Conservation (phyloP, 2,329 filamentous ascomycete genomes). For the Polytolypa hystricis region DNA sequence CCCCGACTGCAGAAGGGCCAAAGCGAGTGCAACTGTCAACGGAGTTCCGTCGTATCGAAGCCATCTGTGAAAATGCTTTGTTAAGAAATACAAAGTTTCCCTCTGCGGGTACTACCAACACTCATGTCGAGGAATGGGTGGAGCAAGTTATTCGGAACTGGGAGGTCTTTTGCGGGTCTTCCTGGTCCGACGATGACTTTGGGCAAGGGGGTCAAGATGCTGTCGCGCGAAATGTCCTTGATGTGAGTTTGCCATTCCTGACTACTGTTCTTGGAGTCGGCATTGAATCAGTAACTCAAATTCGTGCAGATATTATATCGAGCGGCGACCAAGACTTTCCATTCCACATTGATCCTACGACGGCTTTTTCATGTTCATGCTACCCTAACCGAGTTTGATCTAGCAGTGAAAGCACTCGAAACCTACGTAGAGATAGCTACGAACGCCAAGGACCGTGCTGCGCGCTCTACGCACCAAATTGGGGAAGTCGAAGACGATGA, state of each 20-base stretch:
- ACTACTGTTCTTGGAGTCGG: too few relatives aligned
- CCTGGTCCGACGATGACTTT: constrained; percentile 71
- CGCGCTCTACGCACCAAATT: constrained; percentile 52
- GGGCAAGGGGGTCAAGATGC: constrained; percentile 69
- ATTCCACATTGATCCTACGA: constrained; percentile 79
- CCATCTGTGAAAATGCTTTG: constrained; percentile 66
- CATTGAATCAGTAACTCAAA: background rate
- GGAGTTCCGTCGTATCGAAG: constrained; percentile 70
- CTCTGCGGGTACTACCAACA: constrained; percentile 64
- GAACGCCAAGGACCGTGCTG: constrained; percentile 70
- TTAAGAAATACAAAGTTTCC: constrained; percentile 75
- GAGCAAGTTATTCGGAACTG: constrained; percentile 74
- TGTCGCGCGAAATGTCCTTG: constrained; percentile 65
- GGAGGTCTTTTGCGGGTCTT: constrained; percentile 65
- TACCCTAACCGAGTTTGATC: constrained; percentile 78
- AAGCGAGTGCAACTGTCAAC: constrained; percentile 54
- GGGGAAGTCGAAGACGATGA: constrained; percentile 72
- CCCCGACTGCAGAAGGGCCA: constrained; percentile 22
- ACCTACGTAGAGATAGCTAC: constrained; percentile 84
- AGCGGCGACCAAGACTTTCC: constrained; percentile 84
- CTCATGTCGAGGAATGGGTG: constrained; percentile 72
- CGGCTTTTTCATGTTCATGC: constrained; percentile 82
- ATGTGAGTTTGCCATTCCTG: constrained; percentile 31
- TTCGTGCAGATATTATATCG: constrained; percentile 62
- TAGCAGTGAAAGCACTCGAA: constrained; percentile 82